These are phyloP conservation scores for Xylaria multiplex DNA, from an alignment of 2,329 filamentous ascomycete genomes.

Conservation along the genomic window DNA sequence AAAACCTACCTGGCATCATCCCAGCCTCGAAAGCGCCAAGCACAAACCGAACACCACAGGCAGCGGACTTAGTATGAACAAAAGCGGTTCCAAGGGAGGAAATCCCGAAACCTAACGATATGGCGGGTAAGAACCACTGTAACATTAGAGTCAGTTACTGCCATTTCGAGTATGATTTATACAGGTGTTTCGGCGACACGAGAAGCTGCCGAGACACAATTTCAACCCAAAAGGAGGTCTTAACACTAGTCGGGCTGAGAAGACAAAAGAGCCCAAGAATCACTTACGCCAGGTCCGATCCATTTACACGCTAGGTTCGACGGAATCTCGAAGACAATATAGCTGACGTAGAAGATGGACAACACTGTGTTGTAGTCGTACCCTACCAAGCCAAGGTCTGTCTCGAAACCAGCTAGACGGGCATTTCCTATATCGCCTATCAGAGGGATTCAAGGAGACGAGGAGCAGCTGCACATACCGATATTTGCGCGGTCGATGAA, in stretches of 20 bases:
- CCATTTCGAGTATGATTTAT: background rate
- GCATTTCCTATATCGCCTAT: constrained; percentile 66
- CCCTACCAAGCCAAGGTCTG: constrained; percentile 66
- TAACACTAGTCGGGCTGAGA: background rate
- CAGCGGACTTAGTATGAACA: constrained; percentile 62
- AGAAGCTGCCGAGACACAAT: background rate
- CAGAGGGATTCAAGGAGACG: constrained; percentile 10
- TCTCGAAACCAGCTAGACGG: constrained; percentile 70
- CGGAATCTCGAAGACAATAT: constrained; percentile 78
- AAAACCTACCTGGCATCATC: constrained; percentile 66
- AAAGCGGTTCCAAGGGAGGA: constrained; percentile 73
- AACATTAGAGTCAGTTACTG: background rate
- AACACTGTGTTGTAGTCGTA: constrained; percentile 77
- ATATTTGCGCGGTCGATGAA: constrained; percentile 78
- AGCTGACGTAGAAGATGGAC: constrained; percentile 76
- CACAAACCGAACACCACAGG: constrained; percentile 72
- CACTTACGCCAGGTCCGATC: constrained; percentile 67
- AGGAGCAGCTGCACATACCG: constrained; percentile 54
- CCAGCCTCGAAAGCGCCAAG: constrained; percentile 77
- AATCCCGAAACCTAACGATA: constrained; percentile 71
- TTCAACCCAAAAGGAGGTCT: background rate
- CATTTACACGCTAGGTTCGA: constrained; percentile 75
- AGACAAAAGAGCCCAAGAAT: background rate
- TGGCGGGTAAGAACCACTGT: constrained; percentile 71
- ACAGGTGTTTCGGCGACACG: background rate